Evolutionary conservation across 2,329 filamentous ascomycete genomes (phyloP).

Genomic region (Fusarium verticillioides): DNA sequence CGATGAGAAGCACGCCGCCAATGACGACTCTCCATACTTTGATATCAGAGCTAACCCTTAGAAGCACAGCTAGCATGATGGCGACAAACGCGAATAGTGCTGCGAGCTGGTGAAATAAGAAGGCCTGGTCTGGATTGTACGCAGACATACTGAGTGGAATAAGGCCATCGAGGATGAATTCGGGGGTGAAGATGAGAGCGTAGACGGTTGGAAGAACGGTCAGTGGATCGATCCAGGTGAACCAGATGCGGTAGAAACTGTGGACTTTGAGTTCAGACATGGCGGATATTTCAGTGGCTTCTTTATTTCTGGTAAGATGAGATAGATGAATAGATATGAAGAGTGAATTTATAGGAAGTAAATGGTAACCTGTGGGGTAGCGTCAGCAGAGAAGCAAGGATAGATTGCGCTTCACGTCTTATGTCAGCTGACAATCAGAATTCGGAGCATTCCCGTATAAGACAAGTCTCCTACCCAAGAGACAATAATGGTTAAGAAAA

Average conservation of each 20-base stretch:
- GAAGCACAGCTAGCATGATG: constrained; percentile 15
- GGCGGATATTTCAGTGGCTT: neutral
- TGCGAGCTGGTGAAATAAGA: constrained; percentile 40
- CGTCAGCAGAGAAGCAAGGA: neutral
- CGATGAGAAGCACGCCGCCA: constrained; percentile 29
- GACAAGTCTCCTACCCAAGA: neutral
- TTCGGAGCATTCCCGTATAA: neutral
- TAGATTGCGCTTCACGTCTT: neutral
- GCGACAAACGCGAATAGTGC: constrained; percentile 32
- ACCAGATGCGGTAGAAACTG: constrained; percentile 40
- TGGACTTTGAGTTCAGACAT: constrained; percentile 16
- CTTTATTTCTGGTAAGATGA: neutral
- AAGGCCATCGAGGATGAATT: constrained; percentile 34
- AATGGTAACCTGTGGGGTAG: neutral
- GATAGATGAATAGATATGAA: neutral
- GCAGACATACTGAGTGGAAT: constrained; percentile 23
- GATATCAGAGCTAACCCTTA: constrained; percentile 29
- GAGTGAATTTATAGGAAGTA: neutral
- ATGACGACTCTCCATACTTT: constrained; percentile 37
- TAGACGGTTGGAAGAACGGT: constrained; percentile 26
- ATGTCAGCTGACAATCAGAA: neutral
- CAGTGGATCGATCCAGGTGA: constrained; percentile 37
- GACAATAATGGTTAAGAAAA: accelerated
- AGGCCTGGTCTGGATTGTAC: constrained; percentile 35
- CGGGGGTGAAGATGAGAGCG: constrained; percentile 20